phyloP scores from a whole-genome alignment of 208 protist species.

The Leishmania guyanensis region DNA sequence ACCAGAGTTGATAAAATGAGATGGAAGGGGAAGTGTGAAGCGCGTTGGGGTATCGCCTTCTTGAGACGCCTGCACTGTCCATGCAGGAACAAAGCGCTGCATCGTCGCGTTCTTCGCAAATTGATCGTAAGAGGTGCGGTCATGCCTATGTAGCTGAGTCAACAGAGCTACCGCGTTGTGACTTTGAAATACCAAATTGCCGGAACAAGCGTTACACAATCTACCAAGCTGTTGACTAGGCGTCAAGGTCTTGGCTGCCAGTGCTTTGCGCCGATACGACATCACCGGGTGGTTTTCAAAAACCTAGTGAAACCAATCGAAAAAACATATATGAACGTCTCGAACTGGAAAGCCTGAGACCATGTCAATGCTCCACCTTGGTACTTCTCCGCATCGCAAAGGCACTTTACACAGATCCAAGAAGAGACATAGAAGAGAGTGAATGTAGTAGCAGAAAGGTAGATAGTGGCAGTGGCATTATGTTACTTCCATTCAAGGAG shows the following conservation, averaged over 20 bases:
- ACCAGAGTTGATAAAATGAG: slow-evolving; percentile 65
- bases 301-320: not conserved
- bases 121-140: slow-evolving; percentile 47
- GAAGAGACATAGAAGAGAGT: not conserved
- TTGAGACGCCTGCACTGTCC: slow-evolving; percentile 32
- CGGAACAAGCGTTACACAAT: slow-evolving; percentile 54
- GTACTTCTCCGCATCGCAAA: not conserved
- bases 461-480: not conserved
- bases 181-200: slow-evolving; percentile 71
- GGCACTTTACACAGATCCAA: not conserved
- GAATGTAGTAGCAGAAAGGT: slow-evolving; percentile 2
- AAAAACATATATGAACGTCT: not conserved
- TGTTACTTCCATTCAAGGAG: not conserved
- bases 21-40: slow-evolving; percentile 70
- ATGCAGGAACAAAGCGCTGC: slow-evolving; percentile 63
- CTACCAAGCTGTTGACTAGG: slow-evolving; percentile 60
- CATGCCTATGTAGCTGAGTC: slow-evolving; percentile 53
- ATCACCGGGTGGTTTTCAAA: slow-evolving; percentile 26
- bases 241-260: slow-evolving; percentile 45
- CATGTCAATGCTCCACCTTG: not conserved
- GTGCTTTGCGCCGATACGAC: slow-evolving; percentile 71
- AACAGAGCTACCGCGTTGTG: slow-evolving; percentile 79
- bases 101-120: slow-evolving; percentile 60
- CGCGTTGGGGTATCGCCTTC: slow-evolving; percentile 23
- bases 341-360: not conserved